phyloP scores from a whole-genome alignment of 345 rosid genomes.

The Euphorbia pulcherrima region DNA sequence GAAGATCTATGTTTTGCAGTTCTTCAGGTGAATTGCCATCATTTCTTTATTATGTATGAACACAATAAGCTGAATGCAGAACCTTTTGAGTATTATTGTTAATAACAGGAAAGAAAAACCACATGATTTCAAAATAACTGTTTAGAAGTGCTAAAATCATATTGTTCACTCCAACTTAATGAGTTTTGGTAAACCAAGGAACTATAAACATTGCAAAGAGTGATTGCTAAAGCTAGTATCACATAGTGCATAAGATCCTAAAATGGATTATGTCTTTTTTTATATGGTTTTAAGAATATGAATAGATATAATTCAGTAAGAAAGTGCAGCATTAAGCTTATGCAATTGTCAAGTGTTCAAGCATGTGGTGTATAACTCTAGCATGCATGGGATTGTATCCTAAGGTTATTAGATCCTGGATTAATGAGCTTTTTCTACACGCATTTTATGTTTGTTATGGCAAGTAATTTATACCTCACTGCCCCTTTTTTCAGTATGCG shows the following conservation, averaged over 20 bases:
- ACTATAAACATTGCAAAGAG: neutral
- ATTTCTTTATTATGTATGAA: neutral
- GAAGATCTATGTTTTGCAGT: slow-evolving; percentile 75
- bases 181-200: neutral
- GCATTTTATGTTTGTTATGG: too few relatives aligned
- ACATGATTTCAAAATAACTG: neutral
- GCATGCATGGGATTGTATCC: neutral
- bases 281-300: neutral
- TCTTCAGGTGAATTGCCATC: slow-evolving; percentile 51
- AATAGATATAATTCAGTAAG: neutral
- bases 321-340: neutral
- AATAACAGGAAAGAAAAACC: neutral
- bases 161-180: neutral
- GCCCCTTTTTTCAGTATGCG: too few relatives aligned
- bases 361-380: neutral
- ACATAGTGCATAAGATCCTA: neutral
- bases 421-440: neutral
- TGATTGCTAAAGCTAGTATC: neutral
- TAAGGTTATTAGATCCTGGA: neutral
- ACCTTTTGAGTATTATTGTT: neutral
- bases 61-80: slow-evolving; percentile 9
- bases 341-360: neutral
- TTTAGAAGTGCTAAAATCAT: neutral
- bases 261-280: neutral
- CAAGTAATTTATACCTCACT: too few relatives aligned